These are phyloP conservation scores for Postia placenta DNA, from an alignment of 768 basidiomycete genomes.

Conservation along the genomic window DNA sequence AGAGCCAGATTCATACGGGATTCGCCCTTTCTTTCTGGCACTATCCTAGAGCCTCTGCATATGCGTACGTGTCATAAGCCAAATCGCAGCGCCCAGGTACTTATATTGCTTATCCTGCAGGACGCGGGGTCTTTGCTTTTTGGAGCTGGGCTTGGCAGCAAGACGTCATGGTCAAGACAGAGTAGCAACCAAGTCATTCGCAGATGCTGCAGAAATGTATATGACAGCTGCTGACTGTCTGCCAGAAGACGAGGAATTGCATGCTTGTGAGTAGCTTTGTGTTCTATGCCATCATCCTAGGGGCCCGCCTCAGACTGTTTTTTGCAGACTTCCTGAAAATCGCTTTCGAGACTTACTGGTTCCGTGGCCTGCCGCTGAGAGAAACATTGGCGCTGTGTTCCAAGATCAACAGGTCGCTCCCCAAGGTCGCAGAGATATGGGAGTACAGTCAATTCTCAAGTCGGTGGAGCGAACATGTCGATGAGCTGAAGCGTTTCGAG, in stretches of 20 bases:
- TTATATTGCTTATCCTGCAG: background rate
- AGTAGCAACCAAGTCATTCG: slow-evolving; percentile 14
- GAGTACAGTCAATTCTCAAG: background rate
- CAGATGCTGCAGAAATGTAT: slow-evolving; percentile 25
- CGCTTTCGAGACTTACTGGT: slow-evolving; percentile 29
- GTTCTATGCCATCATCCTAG: too few species aligned
- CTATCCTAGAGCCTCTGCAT: slow-evolving; percentile 6
- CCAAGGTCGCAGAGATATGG: slow-evolving; percentile 12
- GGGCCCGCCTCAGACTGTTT: too few species aligned
- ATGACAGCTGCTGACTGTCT: slow-evolving; percentile 24
- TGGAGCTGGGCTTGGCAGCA: background rate
- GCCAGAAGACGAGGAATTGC: slow-evolving; percentile 35
- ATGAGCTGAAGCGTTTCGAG: slow-evolving; percentile 6
- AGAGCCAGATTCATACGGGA: background rate
- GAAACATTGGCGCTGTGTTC: slow-evolving; percentile 9
- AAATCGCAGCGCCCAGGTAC: too few species aligned
- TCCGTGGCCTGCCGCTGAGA: slow-evolving; percentile 11
- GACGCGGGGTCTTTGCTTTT: slow-evolving; percentile 4
- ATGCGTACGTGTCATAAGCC: slow-evolving; percentile 8
- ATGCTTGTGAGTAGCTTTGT: slow-evolving; percentile 20
- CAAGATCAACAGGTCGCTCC: slow-evolving; percentile 8
- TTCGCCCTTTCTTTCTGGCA: slow-evolving; percentile 1
- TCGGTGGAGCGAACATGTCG: slow-evolving; percentile 1
- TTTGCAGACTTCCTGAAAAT: slow-evolving; percentile 20
- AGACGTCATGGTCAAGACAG: slow-evolving; percentile 6